Evolutionary conservation across 2,329 filamentous ascomycete genomes (phyloP), one percentile per base, ranked within the genome.

Genomic region (Ophiostoma novo-ulmi): DNA sequence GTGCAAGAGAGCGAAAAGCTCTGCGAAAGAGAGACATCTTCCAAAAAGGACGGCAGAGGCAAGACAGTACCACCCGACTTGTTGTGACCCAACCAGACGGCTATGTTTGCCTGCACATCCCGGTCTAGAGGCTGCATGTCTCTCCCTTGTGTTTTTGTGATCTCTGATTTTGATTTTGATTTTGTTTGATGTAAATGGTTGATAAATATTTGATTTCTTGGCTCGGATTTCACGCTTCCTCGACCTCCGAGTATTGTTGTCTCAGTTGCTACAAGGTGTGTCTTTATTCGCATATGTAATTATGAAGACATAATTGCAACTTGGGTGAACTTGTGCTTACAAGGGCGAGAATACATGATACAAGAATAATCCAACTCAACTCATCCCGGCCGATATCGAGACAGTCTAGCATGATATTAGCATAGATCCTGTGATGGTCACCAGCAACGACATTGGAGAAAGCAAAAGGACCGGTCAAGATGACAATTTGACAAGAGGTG

Each of bases 101-200:
- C 58, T 63, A 35, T 17, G 58, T 63, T 63, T 35, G 58, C 58
- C 58, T 58, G 58, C 58, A 63, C 14, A 17, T 63, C 58, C 58
- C 58, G 58, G 58, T 22, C 58, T 36, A 20, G 58, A 35, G 26
- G 58, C 58, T 63, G 58, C 58, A 63, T 63, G 26, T 63, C 58
- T 63, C 58, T 63, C 58, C 58, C 58, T 52, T 52, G 44, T 44
- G 26, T 7, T n/a, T 2, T 48, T n/a, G 17, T 48, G 14, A 6
- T 48, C 5, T 17, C 3, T 31, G 6, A 26, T 36, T 58, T 58
- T 26, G 52, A n/a, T 26, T 58, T 58, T 26, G 26, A 13, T 58
- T 31, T 11, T 22, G 5, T 26, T 13, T 26, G 8, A 7, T 58
- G 8, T 6, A 0, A 26, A 31, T 26, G 10, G 10, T 31, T 58